phyloP scores from a whole-genome alignment of 2,329 filamentous ascomycete genomes.

The Fusarium sp. region DNA sequence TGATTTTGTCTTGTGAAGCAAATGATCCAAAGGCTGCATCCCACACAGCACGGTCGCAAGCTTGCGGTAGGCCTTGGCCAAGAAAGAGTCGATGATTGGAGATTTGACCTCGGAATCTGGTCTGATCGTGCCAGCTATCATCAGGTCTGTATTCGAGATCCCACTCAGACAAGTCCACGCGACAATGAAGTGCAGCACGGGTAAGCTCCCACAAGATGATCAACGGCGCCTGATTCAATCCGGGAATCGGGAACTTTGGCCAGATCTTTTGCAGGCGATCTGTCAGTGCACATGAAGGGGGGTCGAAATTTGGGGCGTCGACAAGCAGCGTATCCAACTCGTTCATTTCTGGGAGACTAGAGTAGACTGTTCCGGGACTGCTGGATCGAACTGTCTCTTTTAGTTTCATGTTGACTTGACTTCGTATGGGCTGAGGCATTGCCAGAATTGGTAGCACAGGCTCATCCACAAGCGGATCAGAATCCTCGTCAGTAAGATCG shows the following conservation, averaged over 20 bases:
- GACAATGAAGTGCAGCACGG: conserved; percentile 62
- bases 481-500: not conserved
- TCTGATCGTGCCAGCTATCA: conserved; percentile 60
- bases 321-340: conserved; percentile 19
- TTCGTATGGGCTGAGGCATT: not conserved
- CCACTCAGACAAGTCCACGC: conserved; percentile 55
- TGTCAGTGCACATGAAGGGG: conserved; percentile 24
- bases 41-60: conserved; percentile 62
- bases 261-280: conserved; percentile 55
- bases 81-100: conserved; percentile 56
- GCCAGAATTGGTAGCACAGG: conserved; percentile 16
- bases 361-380: conserved; percentile 36
- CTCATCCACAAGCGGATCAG: conserved; percentile 25
- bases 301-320: not conserved
- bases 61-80: conserved; percentile 63
- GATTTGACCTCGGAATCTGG: conserved; percentile 59
- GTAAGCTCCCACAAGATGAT: conserved; percentile 67
- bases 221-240: conserved; percentile 61
- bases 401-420: conserved; percentile 12
- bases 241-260: conserved; percentile 56
- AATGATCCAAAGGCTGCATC: conserved; percentile 57
- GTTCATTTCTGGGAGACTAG: conserved; percentile 38
- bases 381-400: conserved; percentile 13
- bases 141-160: conserved; percentile 53
- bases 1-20: conserved; percentile 52